phyloP scores from a whole-genome alignment of 108 stramenopile genomes.

The Cyclotella cryptica region DNA sequence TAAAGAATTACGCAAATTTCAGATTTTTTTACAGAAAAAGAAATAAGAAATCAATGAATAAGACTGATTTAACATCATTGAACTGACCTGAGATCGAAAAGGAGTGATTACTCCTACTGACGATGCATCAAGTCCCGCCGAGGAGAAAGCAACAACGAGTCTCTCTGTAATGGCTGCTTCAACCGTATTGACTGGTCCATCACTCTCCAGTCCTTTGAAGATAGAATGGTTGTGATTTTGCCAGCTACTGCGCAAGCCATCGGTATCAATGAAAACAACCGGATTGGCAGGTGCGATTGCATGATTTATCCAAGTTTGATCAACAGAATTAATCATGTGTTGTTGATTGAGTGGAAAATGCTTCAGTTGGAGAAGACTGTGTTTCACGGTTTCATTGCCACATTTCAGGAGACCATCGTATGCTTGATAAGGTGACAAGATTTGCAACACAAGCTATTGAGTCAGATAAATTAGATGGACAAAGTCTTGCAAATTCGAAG shows the following conservation, averaged over 20 bases:
- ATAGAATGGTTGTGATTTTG: not conserved
- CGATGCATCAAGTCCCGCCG: conserved; percentile 56
- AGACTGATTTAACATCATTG: conserved; percentile 15
- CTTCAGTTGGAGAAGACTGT: conserved; percentile 56
- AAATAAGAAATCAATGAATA: conserved; percentile 9
- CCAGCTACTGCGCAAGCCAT: conserved; percentile 54
- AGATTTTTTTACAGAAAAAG: conserved; percentile 12
- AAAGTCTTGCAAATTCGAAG: not conserved
- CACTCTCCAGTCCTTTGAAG: conserved; percentile 54
- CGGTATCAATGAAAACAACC: conserved; percentile 92
- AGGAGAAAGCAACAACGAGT: conserved; percentile 53
- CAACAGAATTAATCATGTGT: conserved; percentile 21
- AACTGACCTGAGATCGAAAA: conserved; percentile 90
- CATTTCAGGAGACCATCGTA: conserved; percentile 90
- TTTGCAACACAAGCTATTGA: too few relatives aligned
- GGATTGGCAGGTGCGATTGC: conserved; percentile 68
- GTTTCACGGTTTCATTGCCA: conserved; percentile 76
- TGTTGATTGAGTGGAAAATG: conserved; percentile 37
- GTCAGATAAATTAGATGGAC: not conserved
- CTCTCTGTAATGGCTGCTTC: conserved; percentile 66
- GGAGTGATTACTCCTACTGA: conserved; percentile 91
- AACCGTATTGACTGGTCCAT: conserved; percentile 62
- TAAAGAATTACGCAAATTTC: conserved; percentile 1
- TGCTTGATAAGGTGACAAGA: conserved; percentile 22
- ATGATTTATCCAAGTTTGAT: conserved; percentile 36